A percentile compares a stretch with the other conserved stretches of the same genome.
Evolutionary conservation across 2,329 filamentous ascomycete species (phyloP).

Genomic region (Claviceps africana): DNA sequence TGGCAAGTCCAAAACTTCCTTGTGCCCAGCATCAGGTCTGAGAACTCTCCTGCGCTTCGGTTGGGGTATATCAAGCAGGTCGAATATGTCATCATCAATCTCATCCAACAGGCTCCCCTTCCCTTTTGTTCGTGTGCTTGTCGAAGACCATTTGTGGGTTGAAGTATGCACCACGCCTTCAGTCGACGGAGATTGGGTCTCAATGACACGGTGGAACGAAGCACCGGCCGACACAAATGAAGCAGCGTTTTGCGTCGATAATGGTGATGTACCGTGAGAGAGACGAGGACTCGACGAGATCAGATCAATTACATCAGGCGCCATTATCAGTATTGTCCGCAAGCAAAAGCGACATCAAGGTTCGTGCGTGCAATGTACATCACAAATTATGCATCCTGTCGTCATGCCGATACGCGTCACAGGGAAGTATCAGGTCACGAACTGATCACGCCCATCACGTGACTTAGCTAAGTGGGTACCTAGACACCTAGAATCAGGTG

Average conservation of each 20-base stretch:
- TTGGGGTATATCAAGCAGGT: not conserved
- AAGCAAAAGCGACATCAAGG: not conserved
- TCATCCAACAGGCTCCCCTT: not conserved
- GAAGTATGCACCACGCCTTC: not conserved
- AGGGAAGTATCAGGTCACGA: not conserved
- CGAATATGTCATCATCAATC: not conserved
- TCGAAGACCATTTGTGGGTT: not conserved
- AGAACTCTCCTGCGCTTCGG: not conserved
- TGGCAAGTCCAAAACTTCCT: not conserved
- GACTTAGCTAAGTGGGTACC: no score
- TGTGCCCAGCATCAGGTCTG: not conserved
- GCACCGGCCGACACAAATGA: not conserved
- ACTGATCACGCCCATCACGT: not conserved
- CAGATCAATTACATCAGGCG: slow-evolving; percentile 21
- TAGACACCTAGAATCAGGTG: no score
- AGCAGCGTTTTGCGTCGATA: not conserved
- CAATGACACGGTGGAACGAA: not conserved
- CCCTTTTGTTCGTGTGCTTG: not conserved
- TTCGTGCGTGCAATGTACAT: not conserved
- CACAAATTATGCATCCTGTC: not conserved
- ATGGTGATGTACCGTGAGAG: not conserved
- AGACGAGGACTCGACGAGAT: slow-evolving; percentile 22
- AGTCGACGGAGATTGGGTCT: not conserved
- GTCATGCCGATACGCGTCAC: not conserved
- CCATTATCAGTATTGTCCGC: slow-evolving; percentile 12